Percentiles rank a stretch among this genome's conserved stretches.
Evolutionary conservation across 805 yeast species (phyloP).

Genomic region (Starmerella vaccinii): DNA sequence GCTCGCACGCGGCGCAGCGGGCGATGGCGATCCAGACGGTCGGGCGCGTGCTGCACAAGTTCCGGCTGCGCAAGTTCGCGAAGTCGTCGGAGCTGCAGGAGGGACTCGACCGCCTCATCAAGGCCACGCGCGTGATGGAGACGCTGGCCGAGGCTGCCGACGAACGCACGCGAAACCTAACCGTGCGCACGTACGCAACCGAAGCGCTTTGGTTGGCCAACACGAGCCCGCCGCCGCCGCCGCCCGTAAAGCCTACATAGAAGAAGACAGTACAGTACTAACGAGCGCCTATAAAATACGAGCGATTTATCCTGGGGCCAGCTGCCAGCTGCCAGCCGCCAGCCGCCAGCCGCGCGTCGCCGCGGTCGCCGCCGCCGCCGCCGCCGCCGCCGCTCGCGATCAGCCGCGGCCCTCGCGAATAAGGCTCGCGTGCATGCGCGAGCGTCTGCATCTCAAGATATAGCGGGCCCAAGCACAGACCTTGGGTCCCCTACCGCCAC

Average conservation of each 20-base stretch:
- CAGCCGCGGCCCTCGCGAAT: too few species aligned
- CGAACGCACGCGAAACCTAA: constrained; percentile 24
- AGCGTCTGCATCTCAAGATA: not conserved
- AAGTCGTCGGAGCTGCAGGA: constrained; percentile 36
- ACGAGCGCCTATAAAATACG: too few species aligned
- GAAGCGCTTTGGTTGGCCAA: constrained; percentile 27
- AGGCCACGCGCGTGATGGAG: constrained; percentile 22
- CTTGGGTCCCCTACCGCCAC: constrained; percentile 1
- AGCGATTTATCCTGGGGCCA: too few species aligned
- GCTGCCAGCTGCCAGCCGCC: too few species aligned
- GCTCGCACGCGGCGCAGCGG: constrained; percentile 74
- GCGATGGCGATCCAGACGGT: constrained; percentile 75
- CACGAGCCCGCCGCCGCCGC: too few species aligned
- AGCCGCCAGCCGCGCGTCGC: too few species aligned
- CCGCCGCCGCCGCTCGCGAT: too few species aligned
- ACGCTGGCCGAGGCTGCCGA: constrained; percentile 25
- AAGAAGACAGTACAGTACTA: too few species aligned
- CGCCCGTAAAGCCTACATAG: too few species aligned
- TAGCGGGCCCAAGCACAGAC: not conserved
- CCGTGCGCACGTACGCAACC: constrained; percentile 26
- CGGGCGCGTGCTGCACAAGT: constrained; percentile 76
- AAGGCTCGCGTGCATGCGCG: constrained; percentile 2
- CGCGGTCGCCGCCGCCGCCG: too few species aligned
- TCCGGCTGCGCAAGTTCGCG: constrained; percentile 41
- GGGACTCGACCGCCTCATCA: constrained; percentile 23